A percentile compares a stretch with the other conserved stretches of the same genome.
Conservation (phyloP, 2,329 filamentous ascomycete species). For the Penicillium occitanis region DNA sequence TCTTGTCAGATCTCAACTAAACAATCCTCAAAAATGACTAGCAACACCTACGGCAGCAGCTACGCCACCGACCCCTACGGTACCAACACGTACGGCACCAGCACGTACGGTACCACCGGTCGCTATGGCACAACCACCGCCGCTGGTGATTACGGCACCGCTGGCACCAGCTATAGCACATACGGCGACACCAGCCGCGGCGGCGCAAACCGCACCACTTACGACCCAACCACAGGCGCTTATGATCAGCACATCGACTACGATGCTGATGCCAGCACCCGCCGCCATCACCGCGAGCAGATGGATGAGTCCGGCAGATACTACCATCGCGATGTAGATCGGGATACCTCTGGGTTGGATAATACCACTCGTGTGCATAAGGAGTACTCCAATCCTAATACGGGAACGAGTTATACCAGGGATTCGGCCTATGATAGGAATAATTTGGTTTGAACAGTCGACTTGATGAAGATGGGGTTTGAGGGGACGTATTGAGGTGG, state of each 20-base stretch:
- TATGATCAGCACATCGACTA: constrained; percentile 40
- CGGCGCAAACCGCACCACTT: constrained; percentile 23
- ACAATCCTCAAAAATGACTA: constrained; percentile 5
- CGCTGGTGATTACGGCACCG: background rate
- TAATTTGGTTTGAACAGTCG: constrained; percentile 12
- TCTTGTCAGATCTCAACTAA: background rate
- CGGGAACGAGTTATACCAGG: constrained; percentile 35
- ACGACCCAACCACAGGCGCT: constrained; percentile 25
- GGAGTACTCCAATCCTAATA: constrained; percentile 37
- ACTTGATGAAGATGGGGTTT: constrained; percentile 16
- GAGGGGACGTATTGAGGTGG: constrained; percentile 13
- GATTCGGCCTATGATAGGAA: constrained; percentile 31
- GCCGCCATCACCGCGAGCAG: constrained; percentile 35
- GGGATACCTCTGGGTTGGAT: constrained; percentile 27
- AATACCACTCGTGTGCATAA: constrained; percentile 33
- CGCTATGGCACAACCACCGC: constrained; percentile 6
- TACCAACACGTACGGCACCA: constrained; percentile 3
- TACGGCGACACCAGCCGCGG: constrained; percentile 18
- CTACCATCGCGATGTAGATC: constrained; percentile 36
- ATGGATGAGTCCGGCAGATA: constrained; percentile 33
- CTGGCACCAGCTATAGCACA: constrained; percentile 12
- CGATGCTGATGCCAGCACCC: constrained; percentile 26
- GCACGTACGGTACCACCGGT: constrained; percentile 12
- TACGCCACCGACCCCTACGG: constrained; percentile 15
- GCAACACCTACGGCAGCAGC: constrained; percentile 11